Conservation (phyloP, 1,284 basidiomycete genomes). For the Ceratobasidium sp. region DNA sequence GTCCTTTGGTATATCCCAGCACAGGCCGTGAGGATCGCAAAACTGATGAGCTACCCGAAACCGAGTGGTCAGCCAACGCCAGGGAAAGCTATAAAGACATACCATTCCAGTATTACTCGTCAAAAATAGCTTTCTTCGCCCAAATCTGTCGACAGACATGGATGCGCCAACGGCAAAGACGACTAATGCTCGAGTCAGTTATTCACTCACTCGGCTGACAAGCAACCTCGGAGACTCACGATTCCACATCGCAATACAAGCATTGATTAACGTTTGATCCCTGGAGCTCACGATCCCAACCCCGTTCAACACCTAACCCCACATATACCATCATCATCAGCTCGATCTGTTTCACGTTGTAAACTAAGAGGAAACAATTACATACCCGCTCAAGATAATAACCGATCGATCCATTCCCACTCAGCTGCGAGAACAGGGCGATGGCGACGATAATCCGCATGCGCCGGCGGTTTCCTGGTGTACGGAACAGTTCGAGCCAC, state of each 20-base stretch:
- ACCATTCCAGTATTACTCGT: conserved; percentile 68
- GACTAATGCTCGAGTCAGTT: not conserved
- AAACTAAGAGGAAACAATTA: not conserved
- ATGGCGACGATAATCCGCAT: conserved; percentile 57
- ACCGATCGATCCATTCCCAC: conserved; percentile 53
- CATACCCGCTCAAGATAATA: conserved; percentile 59
- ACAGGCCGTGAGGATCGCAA: conserved; percentile 31
- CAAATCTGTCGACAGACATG: conserved; percentile 64
- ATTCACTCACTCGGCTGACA: not conserved
- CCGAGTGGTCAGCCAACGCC: not conserved
- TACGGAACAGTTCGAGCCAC: conserved; percentile 49
- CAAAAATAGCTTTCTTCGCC: conserved; percentile 68
- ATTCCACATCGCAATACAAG: conserved; percentile 30
- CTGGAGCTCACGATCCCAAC: conserved; percentile 29
- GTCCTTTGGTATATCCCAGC: conserved; percentile 27
- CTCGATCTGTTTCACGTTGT: not conserved
- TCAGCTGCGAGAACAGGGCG: conserved; percentile 50
- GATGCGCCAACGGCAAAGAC: conserved; percentile 55
- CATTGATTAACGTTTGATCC: conserved; percentile 43
- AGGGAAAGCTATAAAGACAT: not conserved
- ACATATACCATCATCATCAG: not conserved
- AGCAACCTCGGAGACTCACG: not conserved
- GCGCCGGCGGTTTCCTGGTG: conserved; percentile 51
- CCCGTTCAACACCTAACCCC: conserved; percentile 28
- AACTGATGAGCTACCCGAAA: conserved; percentile 15